Base-by-base conservation (phyloP, 495 filamentous ascomycete species). In the Entonaema liquescens region DNA sequence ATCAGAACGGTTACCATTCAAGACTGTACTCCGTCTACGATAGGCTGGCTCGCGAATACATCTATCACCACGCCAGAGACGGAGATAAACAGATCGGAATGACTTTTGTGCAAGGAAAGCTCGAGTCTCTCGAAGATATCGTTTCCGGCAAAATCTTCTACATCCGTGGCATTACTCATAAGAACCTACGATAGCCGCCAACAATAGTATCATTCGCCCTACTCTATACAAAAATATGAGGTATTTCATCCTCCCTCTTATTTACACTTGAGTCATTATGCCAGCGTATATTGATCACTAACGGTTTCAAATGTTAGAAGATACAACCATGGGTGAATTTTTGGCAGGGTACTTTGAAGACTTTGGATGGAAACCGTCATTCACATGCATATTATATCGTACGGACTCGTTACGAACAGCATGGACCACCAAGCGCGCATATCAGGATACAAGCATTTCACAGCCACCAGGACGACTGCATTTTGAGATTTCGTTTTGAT, bases 21-120 rank as follows among this genome's bases (percentile, higher is more conserved):
- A 33, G 62, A 19, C 33, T 71, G 11, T 33, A 28, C 17, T 71
- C 68, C 1, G 47, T 71, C 2, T 44, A 25, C 31, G 53, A 67
- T 26, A 23, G 12, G 26, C 3, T 2, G 3, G 1, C 13, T 0
- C 42, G 36, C 9, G 13, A 28, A 8, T 21, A 12, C 13, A 29
- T 67, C 25, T 67, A 67, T 28, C n/a, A 67, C 1, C 44, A 71
- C 35, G 9, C 36, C 2, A 31, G 42, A 19, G 62, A 71, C 19
- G 50, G 49, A 0, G 0, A 57, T 13, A 65, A 62, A 25, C 47
- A 6, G 3, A 55, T 70, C 40, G 9, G 1, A 5, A 65, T 70
- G 55, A 38, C 38, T 0, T 55, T 62, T 17, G 3, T 50, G 1
- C 2, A 35, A 0, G 68, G 57, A 13, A 35, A 57, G 0, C 0